phyloP scores from a whole-genome alignment of 2,329 filamentous ascomycete species.

The Bertia moriformis region DNA sequence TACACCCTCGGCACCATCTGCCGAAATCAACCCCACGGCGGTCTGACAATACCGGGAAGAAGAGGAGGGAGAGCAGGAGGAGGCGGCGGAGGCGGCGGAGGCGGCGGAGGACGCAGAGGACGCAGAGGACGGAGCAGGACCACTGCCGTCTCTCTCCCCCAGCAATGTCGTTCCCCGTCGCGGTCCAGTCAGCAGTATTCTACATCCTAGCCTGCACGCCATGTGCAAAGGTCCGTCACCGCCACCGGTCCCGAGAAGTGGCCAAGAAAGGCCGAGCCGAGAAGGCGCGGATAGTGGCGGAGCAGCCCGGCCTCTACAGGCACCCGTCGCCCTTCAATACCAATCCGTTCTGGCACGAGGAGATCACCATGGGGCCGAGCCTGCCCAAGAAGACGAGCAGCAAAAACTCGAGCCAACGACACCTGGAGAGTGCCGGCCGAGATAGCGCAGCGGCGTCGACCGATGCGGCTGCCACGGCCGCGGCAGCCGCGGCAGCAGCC shows the following conservation, averaged over 20 bases:
- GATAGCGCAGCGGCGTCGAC: constrained; percentile 28
- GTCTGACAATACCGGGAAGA: no score
- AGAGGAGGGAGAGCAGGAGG: no score
- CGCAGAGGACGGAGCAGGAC: no score
- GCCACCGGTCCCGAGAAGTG: constrained; percentile 55
- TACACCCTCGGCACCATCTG: no score
- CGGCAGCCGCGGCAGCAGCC: constrained; percentile 30
- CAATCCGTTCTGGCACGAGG: constrained; percentile 77
- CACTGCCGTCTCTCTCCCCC: no score
- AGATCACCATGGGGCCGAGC: constrained; percentile 69
- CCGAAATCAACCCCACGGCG: no score
- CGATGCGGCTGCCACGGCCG: constrained; percentile 17
- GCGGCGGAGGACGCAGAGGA: no score
- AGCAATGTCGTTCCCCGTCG: constrained; percentile 42
- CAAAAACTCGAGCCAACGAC: constrained; percentile 43
- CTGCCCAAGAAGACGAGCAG: no score
- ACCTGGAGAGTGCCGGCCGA: constrained; percentile 39
- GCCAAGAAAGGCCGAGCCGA: constrained; percentile 54
- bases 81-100: no score
- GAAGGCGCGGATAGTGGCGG: constrained; percentile 47
- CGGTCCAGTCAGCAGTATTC: constrained; percentile 64
- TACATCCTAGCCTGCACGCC: constrained; percentile 66
- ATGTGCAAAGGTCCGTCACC: constrained; percentile 58
- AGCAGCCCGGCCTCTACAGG: constrained; percentile 60
- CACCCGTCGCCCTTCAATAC: constrained; percentile 75